These are phyloP conservation scores for Pleurotus citrinopileatus DNA, from an alignment of 768 basidiomycete genomes.

Conservation along the genomic window DNA sequence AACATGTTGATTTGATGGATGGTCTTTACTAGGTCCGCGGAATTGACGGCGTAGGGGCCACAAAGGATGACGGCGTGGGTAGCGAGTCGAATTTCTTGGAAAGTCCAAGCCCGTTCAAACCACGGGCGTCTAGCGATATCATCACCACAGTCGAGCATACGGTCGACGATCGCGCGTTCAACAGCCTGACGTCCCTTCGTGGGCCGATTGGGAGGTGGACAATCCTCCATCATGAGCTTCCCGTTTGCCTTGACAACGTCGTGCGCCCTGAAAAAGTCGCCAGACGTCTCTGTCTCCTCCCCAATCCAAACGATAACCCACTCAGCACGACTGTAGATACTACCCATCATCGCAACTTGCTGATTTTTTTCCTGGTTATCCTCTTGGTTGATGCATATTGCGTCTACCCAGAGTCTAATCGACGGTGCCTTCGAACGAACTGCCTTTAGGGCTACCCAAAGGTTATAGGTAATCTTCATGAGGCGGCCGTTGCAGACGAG, in stretches of 20 bases:
- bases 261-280: background rate
- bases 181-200: background rate
- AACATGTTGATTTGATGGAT: background rate
- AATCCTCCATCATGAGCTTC: background rate
- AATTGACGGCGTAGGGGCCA: background rate
- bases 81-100: background rate
- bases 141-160: background rate
- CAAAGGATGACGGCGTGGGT: background rate
- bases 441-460: background rate
- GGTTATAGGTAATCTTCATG: background rate
- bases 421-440: background rate
- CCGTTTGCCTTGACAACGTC: background rate
- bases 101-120: background rate
- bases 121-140: background rate
- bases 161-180: background rate
- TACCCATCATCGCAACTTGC: slow-evolving; percentile 1
- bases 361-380: background rate
- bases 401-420: background rate
- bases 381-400: background rate
- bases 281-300: background rate
- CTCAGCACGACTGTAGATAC: background rate
- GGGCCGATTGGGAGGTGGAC: background rate
- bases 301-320: background rate
- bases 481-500: background rate
- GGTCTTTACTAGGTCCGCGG: background rate